These are phyloP conservation scores for Dorcoceras hygrometricum DNA, from an alignment of 257 asterid genomes.

Conservation along the genomic window DNA sequence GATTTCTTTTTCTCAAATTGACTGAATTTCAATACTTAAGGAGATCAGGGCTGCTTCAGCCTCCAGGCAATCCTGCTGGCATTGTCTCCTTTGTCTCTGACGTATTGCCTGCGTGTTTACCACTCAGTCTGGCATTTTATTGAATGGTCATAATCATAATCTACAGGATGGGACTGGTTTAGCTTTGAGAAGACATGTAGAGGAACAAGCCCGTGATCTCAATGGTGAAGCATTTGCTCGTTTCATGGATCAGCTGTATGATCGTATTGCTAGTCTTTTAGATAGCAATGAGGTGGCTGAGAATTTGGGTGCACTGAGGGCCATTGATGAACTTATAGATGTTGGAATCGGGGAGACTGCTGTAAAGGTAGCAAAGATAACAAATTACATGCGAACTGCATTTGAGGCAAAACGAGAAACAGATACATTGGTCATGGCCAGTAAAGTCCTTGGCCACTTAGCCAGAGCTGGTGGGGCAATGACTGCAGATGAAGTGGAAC, in stretches of 20 bases:
- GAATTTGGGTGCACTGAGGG: conserved; percentile 93
- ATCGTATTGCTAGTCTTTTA: conserved; percentile 67
- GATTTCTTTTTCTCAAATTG: conserved; percentile 9
- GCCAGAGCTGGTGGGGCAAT: conserved; percentile 99
- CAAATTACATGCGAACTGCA: conserved; percentile 80
- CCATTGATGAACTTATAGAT: conserved; percentile 94
- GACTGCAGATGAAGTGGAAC: conserved; percentile 99
- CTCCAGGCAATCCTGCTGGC: too few species aligned
- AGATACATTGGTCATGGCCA: conserved; percentile 80
- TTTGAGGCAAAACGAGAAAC: conserved; percentile 92
- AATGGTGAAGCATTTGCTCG: conserved; percentile 80
- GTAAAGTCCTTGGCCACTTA: conserved; percentile 91
- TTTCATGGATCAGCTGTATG: conserved; percentile 89
- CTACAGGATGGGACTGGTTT: conserved; percentile 81
- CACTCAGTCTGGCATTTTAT: conserved; percentile 2
- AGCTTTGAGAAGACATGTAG: conserved; percentile 71
- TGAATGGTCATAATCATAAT: conserved; percentile 20
- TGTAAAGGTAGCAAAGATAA: conserved; percentile 77
- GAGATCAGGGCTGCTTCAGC: not conserved
- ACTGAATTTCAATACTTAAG: not conserved
- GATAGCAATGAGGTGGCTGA: conserved; percentile 88
- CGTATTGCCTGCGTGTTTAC: conserved; percentile 8
- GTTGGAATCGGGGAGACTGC: conserved; percentile 88
- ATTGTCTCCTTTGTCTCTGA: conserved; percentile 11
- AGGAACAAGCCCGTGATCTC: conserved; percentile 91